phyloP scores from a whole-genome alignment of 805 yeast genomes.

The Candida boleticola region DNA sequence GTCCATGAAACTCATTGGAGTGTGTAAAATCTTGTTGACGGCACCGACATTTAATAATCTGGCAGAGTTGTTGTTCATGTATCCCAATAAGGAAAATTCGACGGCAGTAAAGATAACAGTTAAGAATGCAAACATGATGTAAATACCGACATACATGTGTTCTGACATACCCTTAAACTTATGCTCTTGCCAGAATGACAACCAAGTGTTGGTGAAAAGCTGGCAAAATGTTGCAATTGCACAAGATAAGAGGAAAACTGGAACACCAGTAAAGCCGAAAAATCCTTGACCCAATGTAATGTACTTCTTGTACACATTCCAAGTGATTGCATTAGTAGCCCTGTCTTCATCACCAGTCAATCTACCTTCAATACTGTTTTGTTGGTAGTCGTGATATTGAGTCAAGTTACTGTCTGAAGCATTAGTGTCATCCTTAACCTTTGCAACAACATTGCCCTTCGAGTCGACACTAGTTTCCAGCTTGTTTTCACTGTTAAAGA shows the following conservation, averaged over 20 bases:
- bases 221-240: conserved; percentile 38
- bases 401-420: conserved; percentile 6
- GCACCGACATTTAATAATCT: conserved; percentile 36
- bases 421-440: conserved; percentile 2
- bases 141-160: conserved; percentile 32
- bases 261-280: conserved; percentile 32
- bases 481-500: conserved; percentile 31
- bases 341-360: conserved; percentile 35
- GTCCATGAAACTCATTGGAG: conserved; percentile 44
- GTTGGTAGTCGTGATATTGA: neutral
- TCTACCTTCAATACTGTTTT: conserved; percentile 22
- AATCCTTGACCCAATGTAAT: conserved; percentile 37
- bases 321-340: conserved; percentile 37
- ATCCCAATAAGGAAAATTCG: conserved; percentile 41
- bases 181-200: conserved; percentile 40
- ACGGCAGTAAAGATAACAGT: conserved; percentile 39
- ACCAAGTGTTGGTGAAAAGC: conserved; percentile 45
- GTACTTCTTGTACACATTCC: conserved; percentile 38
- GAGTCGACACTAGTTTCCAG: conserved; percentile 20
- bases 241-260: conserved; percentile 31
- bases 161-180: conserved; percentile 27
- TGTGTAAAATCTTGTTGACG: conserved; percentile 35
- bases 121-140: conserved; percentile 34
- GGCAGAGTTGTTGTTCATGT: conserved; percentile 40
- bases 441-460: conserved; percentile 28